These are phyloP conservation scores for Sphagnum contortum DNA, from an alignment of 225 moss, liverwort and hornwort species.

Conservation along the genomic window DNA sequence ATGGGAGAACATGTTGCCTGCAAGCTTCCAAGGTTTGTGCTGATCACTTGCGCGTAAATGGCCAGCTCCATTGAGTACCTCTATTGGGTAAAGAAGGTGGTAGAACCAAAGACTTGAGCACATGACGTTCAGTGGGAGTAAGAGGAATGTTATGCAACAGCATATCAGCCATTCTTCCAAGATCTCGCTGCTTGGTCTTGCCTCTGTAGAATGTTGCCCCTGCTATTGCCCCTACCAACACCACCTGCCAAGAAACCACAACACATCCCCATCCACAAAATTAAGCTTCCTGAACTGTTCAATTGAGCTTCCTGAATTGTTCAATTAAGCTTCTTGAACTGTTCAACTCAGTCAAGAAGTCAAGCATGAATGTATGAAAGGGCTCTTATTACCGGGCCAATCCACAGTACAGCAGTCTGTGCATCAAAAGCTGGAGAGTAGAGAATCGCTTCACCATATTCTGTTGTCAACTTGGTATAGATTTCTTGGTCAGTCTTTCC, in stretches of 20 bases:
- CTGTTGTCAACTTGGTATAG: slow-evolving; percentile 59
- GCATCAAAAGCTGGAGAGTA: slow-evolving; percentile 83
- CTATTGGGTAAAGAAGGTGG: slow-evolving; percentile 34
- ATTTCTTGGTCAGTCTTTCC: slow-evolving; percentile 81
- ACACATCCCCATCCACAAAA: background rate
- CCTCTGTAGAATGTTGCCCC: slow-evolving; percentile 65
- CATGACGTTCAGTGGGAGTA: slow-evolving; percentile 40
- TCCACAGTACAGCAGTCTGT: slow-evolving; percentile 80
- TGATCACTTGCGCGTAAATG: slow-evolving; percentile 31
- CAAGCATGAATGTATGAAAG: no score
- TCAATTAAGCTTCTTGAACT: no score
- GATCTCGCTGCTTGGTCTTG: slow-evolving; percentile 44
- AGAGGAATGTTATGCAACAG: slow-evolving; percentile 77
- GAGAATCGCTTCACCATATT: slow-evolving; percentile 84
- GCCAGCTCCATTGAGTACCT: slow-evolving; percentile 35
- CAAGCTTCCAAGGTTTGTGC: no score
- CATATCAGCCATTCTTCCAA: slow-evolving; percentile 59
- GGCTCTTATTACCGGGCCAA: slow-evolving; percentile 55
- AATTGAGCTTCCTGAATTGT: no score
- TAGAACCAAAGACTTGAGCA: slow-evolving; percentile 49
- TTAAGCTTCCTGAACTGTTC: no score
- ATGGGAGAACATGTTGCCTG: no score
- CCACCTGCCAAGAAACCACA: slow-evolving; percentile 32
- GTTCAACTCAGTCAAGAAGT: no score
- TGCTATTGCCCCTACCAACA: slow-evolving; percentile 68